phyloP scores from a whole-genome alignment of 306 rosid species.

The Crotalaria pallida region DNA sequence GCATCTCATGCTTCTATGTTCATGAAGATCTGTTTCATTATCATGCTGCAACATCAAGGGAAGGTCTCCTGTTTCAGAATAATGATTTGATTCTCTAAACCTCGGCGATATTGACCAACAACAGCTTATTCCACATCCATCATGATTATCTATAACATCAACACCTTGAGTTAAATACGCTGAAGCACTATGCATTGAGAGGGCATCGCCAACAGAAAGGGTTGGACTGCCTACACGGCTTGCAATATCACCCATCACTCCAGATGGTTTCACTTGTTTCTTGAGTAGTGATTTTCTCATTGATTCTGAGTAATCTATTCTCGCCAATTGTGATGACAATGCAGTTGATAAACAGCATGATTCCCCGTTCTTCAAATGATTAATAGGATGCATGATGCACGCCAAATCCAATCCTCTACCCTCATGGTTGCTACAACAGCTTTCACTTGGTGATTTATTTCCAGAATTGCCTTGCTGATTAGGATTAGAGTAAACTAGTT shows the following conservation, averaged over 20 bases:
- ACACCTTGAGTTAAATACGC: conserved; percentile 33
- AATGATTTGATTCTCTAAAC: conserved; percentile 41
- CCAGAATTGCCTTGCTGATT: conserved; percentile 23
- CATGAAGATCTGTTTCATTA: conserved; percentile 32
- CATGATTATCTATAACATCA: conserved; percentile 38
- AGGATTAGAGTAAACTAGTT: conserved; percentile 18
- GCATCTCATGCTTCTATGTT: conserved; percentile 31
- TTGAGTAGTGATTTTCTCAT: conserved; percentile 17
- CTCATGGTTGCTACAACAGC: conserved; percentile 38
- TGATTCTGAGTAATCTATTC: conserved; percentile 26
- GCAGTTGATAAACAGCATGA: conserved; percentile 22
- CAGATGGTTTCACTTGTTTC: conserved; percentile 30
- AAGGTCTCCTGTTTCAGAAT: conserved; percentile 41
- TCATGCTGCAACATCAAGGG: conserved; percentile 51
- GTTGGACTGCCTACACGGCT: conserved; percentile 43
- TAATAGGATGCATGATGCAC: conserved; percentile 23
- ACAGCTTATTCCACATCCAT: conserved; percentile 60
- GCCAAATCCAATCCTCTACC: conserved; percentile 39
- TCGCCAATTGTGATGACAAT: conserved; percentile 33
- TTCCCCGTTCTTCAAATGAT: conserved; percentile 43
- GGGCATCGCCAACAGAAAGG: conserved; percentile 31
- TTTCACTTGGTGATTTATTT: conserved; percentile 37
- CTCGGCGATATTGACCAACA: conserved; percentile 75
- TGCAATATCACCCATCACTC: conserved; percentile 28
- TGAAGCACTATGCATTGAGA: conserved; percentile 29